phyloP scores from a whole-genome alignment of 2,329 filamentous ascomycete species.

The Colletotrichum limetticola region DNA sequence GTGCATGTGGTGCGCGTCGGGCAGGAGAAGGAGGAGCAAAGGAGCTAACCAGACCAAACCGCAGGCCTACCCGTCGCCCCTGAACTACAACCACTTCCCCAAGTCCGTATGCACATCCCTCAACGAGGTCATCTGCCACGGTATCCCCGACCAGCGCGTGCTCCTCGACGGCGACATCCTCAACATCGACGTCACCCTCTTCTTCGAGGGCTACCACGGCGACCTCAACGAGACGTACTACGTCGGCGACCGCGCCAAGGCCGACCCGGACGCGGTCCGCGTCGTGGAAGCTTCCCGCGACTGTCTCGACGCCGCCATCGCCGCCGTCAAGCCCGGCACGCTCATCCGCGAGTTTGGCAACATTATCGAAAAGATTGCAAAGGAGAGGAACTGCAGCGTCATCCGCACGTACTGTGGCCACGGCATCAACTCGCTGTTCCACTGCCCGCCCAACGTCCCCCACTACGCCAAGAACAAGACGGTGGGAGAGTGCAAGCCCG shows the following conservation, averaged over 20 bases:
- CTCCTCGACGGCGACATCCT: slow-evolving; percentile 94
- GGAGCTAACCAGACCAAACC: background rate
- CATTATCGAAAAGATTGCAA: slow-evolving; percentile 94
- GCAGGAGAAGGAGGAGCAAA: background rate
- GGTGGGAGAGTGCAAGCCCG: slow-evolving; percentile 90
- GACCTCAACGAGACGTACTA: slow-evolving; percentile 99
- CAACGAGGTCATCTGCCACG: slow-evolving; percentile 99
- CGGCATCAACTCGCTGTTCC: slow-evolving; percentile 93
- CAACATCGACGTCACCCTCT: slow-evolving; percentile 96
- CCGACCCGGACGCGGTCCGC: slow-evolving; percentile 86
- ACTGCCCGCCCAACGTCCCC: slow-evolving; percentile 91
- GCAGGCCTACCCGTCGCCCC: slow-evolving; percentile 91
- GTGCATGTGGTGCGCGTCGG: background rate
- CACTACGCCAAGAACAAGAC: slow-evolving; percentile 99
- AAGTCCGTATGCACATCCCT: slow-evolving; percentile 97
- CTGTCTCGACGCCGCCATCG: slow-evolving; percentile 90
- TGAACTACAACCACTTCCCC: slow-evolving; percentile 96
- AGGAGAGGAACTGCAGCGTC: slow-evolving; percentile 85
- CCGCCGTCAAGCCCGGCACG: slow-evolving; percentile 91
- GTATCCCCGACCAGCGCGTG: slow-evolving; percentile 90
- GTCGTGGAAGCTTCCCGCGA: slow-evolving; percentile 92
- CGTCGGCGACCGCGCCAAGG: slow-evolving; percentile 86
- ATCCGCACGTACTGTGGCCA: slow-evolving; percentile 97
- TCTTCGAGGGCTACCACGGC: slow-evolving; percentile 94
- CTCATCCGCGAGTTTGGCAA: slow-evolving; percentile 94